Evolutionary conservation across 1,284 basidiomycete species (phyloP).

Genomic region (Puccinia sorghi): DNA sequence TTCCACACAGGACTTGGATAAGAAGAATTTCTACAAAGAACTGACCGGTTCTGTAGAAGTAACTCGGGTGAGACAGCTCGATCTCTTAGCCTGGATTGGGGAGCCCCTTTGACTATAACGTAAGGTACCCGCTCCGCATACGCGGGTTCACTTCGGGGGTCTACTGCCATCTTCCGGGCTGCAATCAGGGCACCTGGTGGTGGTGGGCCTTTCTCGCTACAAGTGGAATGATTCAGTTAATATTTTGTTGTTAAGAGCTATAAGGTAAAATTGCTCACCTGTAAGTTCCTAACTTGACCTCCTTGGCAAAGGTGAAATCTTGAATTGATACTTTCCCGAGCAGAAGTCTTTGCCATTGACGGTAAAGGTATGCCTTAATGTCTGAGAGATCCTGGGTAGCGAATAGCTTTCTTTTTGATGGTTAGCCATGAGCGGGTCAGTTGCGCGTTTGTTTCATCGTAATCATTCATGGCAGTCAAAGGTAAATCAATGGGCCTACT

Average conservation of each 20-base stretch:
- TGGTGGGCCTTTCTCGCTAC: constrained; percentile 74
- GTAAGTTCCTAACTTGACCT: constrained; percentile 87
- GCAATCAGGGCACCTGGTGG: constrained; percentile 89
- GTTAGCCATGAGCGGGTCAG: background rate
- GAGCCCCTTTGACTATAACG: constrained; percentile 73
- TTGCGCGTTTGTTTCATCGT: background rate
- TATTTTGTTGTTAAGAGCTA: background rate
- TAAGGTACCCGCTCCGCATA: constrained; percentile 93
- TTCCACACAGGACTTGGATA: background rate
- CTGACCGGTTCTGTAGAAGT: constrained; percentile 71
- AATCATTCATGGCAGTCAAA: background rate
- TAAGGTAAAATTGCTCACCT: constrained; percentile 62
- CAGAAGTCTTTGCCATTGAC: constrained; percentile 81
- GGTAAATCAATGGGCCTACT: constrained; percentile 62
- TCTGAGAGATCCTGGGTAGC: constrained; percentile 80
- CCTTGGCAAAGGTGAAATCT: constrained; percentile 92
- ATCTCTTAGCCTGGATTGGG: constrained; percentile 73
- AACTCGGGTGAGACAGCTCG: constrained; percentile 77
- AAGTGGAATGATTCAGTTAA: constrained; percentile 7
- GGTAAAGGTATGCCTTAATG: constrained; percentile 83
- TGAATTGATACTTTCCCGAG: constrained; percentile 77
- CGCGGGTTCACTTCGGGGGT: constrained; percentile 79
- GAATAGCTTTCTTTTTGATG: constrained; percentile 73
- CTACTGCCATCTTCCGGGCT: constrained; percentile 70
- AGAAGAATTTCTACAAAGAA: constrained; percentile 48